phyloP scores from a whole-genome alignment of 805 yeast genomes.

The Candida palmyrensis region DNA sequence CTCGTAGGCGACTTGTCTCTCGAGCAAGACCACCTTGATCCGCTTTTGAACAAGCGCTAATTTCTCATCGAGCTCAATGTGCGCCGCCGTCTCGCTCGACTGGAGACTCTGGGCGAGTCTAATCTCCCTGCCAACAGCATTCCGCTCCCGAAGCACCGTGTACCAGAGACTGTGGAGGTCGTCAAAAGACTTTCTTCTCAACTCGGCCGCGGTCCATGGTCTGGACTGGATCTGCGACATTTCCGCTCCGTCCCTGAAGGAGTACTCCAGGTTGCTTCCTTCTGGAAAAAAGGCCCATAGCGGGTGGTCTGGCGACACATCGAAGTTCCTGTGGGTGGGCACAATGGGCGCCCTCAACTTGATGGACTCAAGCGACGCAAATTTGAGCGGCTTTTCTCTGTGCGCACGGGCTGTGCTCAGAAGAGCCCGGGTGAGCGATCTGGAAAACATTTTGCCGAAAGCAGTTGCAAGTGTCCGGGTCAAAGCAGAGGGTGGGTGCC shows the following conservation, averaged over 20 bases:
- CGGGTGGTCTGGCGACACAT: conserved; percentile 82
- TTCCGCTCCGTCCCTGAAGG: conserved; percentile 55
- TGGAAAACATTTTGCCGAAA: too few relatives aligned
- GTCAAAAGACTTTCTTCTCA: conserved; percentile 85
- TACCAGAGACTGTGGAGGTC: conserved; percentile 94
- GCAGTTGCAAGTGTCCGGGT: conserved; percentile 1
- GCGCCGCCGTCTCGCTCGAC: conserved; percentile 19
- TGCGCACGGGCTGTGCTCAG: too few relatives aligned
- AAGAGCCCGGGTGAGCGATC: too few relatives aligned
- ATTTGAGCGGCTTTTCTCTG: conserved; percentile 6
- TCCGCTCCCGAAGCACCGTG: conserved; percentile 76
- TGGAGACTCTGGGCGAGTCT: conserved; percentile 43
- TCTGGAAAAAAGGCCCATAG: conserved; percentile 83
- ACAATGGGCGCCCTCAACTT: conserved; percentile 75
- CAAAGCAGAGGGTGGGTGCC: too few relatives aligned
- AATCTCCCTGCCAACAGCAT: conserved; percentile 69
- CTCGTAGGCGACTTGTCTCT: conserved; percentile 69
- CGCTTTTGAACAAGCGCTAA: conserved; percentile 38
- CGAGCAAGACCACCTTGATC: conserved; percentile 82
- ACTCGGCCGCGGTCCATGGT: conserved; percentile 83
- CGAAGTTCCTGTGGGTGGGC: conserved; percentile 71
- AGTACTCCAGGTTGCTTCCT: conserved; percentile 44
- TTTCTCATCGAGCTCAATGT: conserved; percentile 35
- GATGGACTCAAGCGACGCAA: conserved; percentile 27
- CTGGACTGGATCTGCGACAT: conserved; percentile 51